Conservation (phyloP, 2,329 filamentous ascomycete genomes). For the Ascochyta clinopodiicola region DNA sequence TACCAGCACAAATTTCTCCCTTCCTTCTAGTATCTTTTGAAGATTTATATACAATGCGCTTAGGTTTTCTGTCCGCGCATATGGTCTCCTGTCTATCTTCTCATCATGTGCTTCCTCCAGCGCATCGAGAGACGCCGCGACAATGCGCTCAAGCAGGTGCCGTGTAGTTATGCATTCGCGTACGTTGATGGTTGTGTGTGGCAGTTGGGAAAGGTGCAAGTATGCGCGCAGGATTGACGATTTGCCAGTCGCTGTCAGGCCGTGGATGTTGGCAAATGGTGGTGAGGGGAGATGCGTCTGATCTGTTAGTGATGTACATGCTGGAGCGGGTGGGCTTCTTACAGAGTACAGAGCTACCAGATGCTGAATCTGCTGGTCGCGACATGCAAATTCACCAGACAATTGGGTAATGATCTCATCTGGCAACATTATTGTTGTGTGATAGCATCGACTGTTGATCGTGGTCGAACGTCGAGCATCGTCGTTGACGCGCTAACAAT, state of each 20-base stretch:
- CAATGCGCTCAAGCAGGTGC: slow-evolving; percentile 76
- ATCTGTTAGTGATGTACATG: slow-evolving; percentile 22
- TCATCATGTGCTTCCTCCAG: slow-evolving; percentile 51
- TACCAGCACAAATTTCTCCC: slow-evolving; percentile 76
- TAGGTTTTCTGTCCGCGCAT: slow-evolving; percentile 78
- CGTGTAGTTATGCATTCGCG: slow-evolving; percentile 79
- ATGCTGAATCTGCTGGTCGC: slow-evolving; percentile 57
- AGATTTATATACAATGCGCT: slow-evolving; percentile 78
- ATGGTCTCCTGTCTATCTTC: slow-evolving; percentile 51
- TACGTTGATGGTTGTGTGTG: slow-evolving; percentile 70
- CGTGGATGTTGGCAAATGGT: slow-evolving; percentile 78
- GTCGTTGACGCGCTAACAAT: slow-evolving; percentile 22
- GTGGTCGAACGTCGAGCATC: background rate
- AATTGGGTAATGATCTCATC: slow-evolving; percentile 47
- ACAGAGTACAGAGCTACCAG: slow-evolving; percentile 56
- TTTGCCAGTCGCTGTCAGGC: slow-evolving; percentile 87
- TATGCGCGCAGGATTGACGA: slow-evolving; percentile 71
- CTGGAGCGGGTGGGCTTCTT: background rate
- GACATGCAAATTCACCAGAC: slow-evolving; percentile 48
- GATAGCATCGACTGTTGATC: background rate
- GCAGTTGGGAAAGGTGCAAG: slow-evolving; percentile 59
- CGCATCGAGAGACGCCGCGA: slow-evolving; percentile 58
- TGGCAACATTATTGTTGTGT: slow-evolving; percentile 43
- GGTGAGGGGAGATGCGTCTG: slow-evolving; percentile 73
- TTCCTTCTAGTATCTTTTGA: slow-evolving; percentile 64